Conservation (phyloP, 208 protist species). For the Leishmania aethiopica region DNA sequence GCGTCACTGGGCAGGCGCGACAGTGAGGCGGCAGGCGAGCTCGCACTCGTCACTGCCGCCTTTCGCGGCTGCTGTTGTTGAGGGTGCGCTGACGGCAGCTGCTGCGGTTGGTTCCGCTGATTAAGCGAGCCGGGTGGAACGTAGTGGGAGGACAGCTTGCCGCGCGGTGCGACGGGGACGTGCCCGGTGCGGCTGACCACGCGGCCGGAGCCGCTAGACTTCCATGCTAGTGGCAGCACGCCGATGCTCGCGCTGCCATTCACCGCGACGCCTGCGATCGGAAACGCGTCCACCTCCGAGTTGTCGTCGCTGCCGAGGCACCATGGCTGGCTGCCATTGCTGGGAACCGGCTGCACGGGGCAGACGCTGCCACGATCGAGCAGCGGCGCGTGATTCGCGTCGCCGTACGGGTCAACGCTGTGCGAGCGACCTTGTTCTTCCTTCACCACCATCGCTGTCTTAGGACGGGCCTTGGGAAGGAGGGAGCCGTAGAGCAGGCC, state of each 20-base stretch:
- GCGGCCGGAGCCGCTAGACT: conserved; percentile 49
- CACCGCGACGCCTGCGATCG: conserved; percentile 15
- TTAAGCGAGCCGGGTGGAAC: neutral
- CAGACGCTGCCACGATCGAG: conserved; percentile 19
- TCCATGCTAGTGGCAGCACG: conserved; percentile 67
- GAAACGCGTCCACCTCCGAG: conserved; percentile 2
- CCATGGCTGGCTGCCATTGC: neutral
- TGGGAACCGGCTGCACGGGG: conserved; percentile 7
- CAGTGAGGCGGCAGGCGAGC: neutral
- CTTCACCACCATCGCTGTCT: conserved; percentile 48
- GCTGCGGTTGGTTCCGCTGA: neutral
- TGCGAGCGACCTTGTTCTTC: conserved; percentile 17
- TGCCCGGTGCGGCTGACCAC: conserved; percentile 43
- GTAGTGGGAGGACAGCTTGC: conserved; percentile 35
- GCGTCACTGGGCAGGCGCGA: neutral
- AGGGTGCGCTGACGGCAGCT: neutral
- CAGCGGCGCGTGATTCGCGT: conserved; percentile 18
- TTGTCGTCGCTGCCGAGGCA: neutral
- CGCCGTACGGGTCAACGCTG: conserved; percentile 27
- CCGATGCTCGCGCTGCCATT: conserved; percentile 24
- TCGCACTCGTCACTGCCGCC: neutral
- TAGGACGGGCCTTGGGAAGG: conserved; percentile 41
- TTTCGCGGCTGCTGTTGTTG: neutral
- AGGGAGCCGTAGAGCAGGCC: conserved; percentile 67
- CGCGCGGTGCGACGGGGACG: conserved; percentile 19